Conservation (phyloP, 2,329 filamentous ascomycete species). For the Epichloe sibirici region DNA sequence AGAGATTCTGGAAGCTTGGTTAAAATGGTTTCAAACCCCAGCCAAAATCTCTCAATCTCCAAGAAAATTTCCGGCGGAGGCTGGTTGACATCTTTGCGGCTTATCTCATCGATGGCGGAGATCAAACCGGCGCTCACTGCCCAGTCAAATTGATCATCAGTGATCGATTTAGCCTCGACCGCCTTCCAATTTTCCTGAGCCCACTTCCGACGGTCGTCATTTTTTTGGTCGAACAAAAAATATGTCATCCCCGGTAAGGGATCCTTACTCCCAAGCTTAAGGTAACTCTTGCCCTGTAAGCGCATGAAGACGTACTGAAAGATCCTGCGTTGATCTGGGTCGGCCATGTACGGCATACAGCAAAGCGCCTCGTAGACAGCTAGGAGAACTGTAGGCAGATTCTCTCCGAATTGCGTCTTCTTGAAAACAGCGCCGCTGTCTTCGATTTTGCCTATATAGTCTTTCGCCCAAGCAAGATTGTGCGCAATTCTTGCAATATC, state of each 20-base stretch:
- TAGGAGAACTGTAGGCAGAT: constrained; percentile 51
- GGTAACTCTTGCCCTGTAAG: constrained; percentile 57
- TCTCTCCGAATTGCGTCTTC: constrained; percentile 32
- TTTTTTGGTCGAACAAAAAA: constrained; percentile 58
- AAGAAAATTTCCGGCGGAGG: constrained; percentile 23
- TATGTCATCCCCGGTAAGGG: constrained; percentile 73
- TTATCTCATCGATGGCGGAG: constrained; percentile 51
- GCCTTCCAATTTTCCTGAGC: constrained; percentile 27
- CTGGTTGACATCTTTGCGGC: constrained; percentile 29
- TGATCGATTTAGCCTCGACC: constrained; percentile 48
- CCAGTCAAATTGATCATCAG: constrained; percentile 72
- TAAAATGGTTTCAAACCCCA: constrained; percentile 63
- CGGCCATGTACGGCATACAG: constrained; percentile 61
- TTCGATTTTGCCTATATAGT: constrained; percentile 41
- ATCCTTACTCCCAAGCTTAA: constrained; percentile 60
- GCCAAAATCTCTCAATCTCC: constrained; percentile 64
- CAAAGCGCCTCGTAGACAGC: constrained; percentile 83
- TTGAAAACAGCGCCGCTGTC: constrained; percentile 33
- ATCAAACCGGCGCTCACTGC: constrained; percentile 65
- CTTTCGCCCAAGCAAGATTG: constrained; percentile 44
- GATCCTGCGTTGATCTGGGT: constrained; percentile 36
- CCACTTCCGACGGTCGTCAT: constrained; percentile 41
- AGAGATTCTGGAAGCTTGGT: constrained; percentile 58
- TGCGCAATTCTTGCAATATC: constrained; percentile 50
- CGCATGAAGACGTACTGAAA: constrained; percentile 79